Conservation (phyloP, 108 stramenopile genomes). For the Skeletonema costatum region DNA sequence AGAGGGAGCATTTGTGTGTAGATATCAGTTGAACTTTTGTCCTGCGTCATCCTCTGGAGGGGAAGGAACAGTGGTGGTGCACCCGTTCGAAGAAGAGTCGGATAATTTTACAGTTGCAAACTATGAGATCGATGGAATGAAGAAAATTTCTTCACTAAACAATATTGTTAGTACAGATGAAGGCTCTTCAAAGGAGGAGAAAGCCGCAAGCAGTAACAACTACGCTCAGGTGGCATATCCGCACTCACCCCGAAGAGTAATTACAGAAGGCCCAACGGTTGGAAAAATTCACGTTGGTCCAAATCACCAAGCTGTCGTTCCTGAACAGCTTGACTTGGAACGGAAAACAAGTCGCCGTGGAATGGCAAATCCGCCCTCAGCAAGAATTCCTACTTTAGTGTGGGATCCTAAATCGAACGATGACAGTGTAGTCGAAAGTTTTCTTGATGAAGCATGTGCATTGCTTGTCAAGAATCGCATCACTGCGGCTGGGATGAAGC, state of each 20-base stretch:
- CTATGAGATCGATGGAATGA: slow-evolving; percentile 10
- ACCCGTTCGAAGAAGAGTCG: slow-evolving; percentile 28
- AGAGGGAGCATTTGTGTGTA: slow-evolving; percentile 49
- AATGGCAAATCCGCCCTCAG: slow-evolving; percentile 28
- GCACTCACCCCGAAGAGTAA: slow-evolving; percentile 35
- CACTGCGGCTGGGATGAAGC: slow-evolving; percentile 29
- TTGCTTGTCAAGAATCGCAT: slow-evolving; percentile 52
- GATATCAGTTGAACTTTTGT: slow-evolving; percentile 46
- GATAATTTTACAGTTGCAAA: slow-evolving; percentile 11
- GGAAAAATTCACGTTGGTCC: slow-evolving; percentile 74
- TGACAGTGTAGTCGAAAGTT: slow-evolving; percentile 45
- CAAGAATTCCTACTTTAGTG: slow-evolving; percentile 56
- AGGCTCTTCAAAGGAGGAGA: slow-evolving; percentile 26
- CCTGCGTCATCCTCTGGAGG: slow-evolving; percentile 7
- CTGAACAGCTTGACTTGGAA: slow-evolving; percentile 25
- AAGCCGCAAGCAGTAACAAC: slow-evolving; percentile 7
- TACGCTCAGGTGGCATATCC: slow-evolving; percentile 7
- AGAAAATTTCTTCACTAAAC: slow-evolving; percentile 6
- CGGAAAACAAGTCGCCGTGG: slow-evolving; percentile 18
- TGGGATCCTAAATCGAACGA: slow-evolving; percentile 64
- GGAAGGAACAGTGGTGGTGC: slow-evolving; percentile 17
- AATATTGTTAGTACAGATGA: slow-evolving; percentile 10
- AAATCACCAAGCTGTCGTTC: slow-evolving; percentile 69
- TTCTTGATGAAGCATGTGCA: slow-evolving; percentile 44
- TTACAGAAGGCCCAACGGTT: slow-evolving; percentile 57